phyloP scores from a whole-genome alignment of 2,329 filamentous ascomycete species.

The Ceratocystis ficicola region DNA sequence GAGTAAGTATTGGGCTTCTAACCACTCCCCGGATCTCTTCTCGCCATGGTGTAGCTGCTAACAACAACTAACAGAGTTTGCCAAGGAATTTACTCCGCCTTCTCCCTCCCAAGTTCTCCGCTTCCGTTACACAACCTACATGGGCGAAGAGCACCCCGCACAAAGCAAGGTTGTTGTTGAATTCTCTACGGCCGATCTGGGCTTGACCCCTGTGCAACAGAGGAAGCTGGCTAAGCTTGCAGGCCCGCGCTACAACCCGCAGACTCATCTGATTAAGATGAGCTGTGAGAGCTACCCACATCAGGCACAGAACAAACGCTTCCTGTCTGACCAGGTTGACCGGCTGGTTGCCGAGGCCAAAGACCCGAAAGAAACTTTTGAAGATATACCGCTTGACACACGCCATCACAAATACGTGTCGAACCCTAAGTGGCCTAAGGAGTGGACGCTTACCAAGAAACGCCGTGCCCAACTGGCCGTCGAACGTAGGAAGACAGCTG shows the following conservation, averaged over 20 bases:
- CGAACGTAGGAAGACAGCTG: conserved; percentile 40
- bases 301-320: conserved; percentile 93
- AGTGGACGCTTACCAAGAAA: conserved; percentile 68
- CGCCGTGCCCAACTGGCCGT: conserved; percentile 53
- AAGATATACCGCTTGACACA: conserved; percentile 79
- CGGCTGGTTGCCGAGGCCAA: conserved; percentile 63
- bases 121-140: conserved; percentile 93
- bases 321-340: conserved; percentile 66
- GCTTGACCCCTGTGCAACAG: conserved; percentile 54
- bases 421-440: conserved; percentile 60
- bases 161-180: conserved; percentile 90
- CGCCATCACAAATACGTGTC: conserved; percentile 60
- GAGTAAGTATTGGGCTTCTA: conserved; percentile 46
- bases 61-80: conserved; percentile 48
- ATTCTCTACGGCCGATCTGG: conserved; percentile 63
- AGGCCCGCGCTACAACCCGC: conserved; percentile 77
- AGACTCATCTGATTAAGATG: conserved; percentile 72
- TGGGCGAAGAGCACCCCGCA: conserved; percentile 86
- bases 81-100: conserved; percentile 67
- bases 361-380: conserved; percentile 68
- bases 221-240: conserved; percentile 78
- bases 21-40: too few species aligned
- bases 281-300: conserved; percentile 80
- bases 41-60: too few species aligned
- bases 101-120: conserved; percentile 58